Evolutionary conservation across 73 alveolate species (phyloP), one percentile per base, ranked within the genome.

Genomic region (Tetrahymena thermophila): DNA sequence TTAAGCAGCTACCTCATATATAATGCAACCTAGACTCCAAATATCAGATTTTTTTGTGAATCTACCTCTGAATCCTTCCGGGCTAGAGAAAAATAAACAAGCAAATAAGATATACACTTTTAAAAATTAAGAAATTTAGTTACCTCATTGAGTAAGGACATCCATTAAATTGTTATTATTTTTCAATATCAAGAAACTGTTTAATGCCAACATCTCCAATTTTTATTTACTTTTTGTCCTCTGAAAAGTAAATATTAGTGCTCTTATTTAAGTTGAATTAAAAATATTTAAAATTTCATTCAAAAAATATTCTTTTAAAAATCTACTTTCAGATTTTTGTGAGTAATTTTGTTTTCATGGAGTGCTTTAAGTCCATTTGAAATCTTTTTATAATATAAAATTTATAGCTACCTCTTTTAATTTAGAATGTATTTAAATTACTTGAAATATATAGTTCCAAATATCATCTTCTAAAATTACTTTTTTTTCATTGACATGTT

Each of bases 1-100:
- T 93, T 98, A 96, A 43, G 99, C 96, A 1, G 98, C 95, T 97
- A 99, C 93, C 96, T 99, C 99, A 96, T 99, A 99, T 57, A 99
- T 96, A 16, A 98, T 98, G 89, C 99, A 98, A 4, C 99, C 99
- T 35, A 99, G 96, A 93, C 98, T 95, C 99, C 98, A 99, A 14
- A 99, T 98, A 95, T 99, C 99, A 93, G 99, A 98, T 94, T 98
- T 98, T 95, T 97, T 96, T 34, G 97, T 98, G 95, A 98, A 99
- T 37, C 97, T 97, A 85, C 96, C 96, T 50, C 98, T 71, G 37
- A 71, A 71, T 28, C 89, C 37, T 71, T 71, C 89, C 1, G 89
- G 89, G 37, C 89, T 71, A 28, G 23, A 28, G 1, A n/a, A 23
- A 28, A 6, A n/a, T n/a, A n/a, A 23, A 71, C 4, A 28, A 19